These are phyloP conservation scores for Emydomyces testavorans DNA, from an alignment of 2,329 filamentous ascomycete genomes.

Conservation along the genomic window DNA sequence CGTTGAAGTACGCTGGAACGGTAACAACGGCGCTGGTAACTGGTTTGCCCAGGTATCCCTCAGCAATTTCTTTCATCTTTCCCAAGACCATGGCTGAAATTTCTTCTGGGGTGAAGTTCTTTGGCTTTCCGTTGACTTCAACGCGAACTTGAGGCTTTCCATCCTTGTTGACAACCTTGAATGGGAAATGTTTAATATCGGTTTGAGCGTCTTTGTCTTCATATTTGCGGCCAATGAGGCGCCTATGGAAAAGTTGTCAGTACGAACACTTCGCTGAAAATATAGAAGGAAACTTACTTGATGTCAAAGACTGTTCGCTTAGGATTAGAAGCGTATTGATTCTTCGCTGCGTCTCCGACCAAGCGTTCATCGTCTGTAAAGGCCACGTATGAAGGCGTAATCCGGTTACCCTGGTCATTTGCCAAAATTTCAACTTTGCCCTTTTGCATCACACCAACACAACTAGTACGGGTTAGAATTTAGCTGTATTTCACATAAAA, in stretches of 20 bases:
- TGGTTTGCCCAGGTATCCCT: conserved; percentile 50
- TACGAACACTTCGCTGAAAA: background rate
- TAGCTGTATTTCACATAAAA: background rate
- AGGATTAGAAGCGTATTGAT: conserved; percentile 77
- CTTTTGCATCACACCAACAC: conserved; percentile 91
- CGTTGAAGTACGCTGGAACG: conserved; percentile 96
- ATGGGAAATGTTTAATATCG: conserved; percentile 98
- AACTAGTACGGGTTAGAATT: conserved; percentile 44
- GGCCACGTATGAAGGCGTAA: conserved; percentile 87
- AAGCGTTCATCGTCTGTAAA: conserved; percentile 95
- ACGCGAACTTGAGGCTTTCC: conserved; percentile 76
- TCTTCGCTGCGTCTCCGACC: conserved; percentile 95
- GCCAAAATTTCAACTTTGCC: conserved; percentile 91
- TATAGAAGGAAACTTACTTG: conserved; percentile 52
- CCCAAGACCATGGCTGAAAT: conserved; percentile 55
- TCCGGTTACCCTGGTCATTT: conserved; percentile 95
- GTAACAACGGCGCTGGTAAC: conserved; percentile 66
- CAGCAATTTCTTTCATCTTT: conserved; percentile 57
- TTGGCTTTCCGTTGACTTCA: conserved; percentile 47
- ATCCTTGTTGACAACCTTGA: conserved; percentile 80
- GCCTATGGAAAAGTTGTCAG: conserved; percentile 39
- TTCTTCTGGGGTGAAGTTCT: conserved; percentile 56
- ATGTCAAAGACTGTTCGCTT: conserved; percentile 65
- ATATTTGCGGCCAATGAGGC: conserved; percentile 75
- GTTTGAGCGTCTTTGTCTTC: conserved; percentile 75